Evolutionary conservation across 1,139 yeast genomes (phyloP), one percentile per base, ranked within the genome.

Genomic region (Sugiyamaella novakii): DNA sequence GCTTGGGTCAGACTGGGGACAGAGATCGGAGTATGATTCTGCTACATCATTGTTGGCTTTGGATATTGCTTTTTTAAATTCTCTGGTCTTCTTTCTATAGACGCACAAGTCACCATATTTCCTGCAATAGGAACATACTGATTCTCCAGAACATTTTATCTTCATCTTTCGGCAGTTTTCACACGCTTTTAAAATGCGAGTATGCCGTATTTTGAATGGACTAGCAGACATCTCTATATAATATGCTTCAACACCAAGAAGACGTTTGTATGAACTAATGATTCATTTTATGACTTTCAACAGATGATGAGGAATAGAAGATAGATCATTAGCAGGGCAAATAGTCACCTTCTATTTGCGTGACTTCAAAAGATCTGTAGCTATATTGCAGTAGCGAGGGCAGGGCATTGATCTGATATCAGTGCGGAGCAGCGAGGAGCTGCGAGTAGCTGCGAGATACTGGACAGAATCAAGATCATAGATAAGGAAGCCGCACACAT

Each of bases 141-240:
- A 15, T 4, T 29, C 33, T 29, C 33, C 33, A 29, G 33, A 29
- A 12, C 33, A 29, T 29, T 29, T 29, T 3, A 29, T 29, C 6
- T 29, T 29, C 33, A 29, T 29, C 12, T 29, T 29, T 2, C 33
- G 33, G 33, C 33, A 29, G 33, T 29, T 29, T 29, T 29, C 33
- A n/a, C 33, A 29, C 17, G 33, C 33, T 29, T 29, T 29, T 17
- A 29, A 29, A 5, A 29, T 29, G 33, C 33, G 33, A 5, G 33
- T 29, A n/a, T 29, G 33, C 33, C 33, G 33, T n/a, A 12, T 29
- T 29, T 29, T 29, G 33, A 29, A n/a, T 29, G 11, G 33, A 29
- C 6, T n/a, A 29, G 33, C 12, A n/a, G 33, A 29, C 33, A 29
- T 29, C 17, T 29, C 15, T 29, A 29, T 24, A 24, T 24, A 24